phyloP scores from a whole-genome alignment of 1,139 yeast genomes.

The Yamadazyma friedrichii region DNA sequence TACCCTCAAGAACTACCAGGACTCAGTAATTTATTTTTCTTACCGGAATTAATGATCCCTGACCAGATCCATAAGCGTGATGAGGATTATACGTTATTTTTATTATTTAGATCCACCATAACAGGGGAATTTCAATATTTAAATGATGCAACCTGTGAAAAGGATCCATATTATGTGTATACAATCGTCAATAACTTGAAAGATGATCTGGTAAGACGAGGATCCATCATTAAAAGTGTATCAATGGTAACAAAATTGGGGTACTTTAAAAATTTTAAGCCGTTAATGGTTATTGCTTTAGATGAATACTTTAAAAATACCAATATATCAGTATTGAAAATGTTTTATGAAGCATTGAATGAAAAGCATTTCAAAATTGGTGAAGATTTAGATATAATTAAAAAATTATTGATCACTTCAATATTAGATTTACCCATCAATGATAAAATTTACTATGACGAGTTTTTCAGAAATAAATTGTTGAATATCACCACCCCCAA shows the following conservation, averaged over 20 bases:
- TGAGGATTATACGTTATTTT: constrained; percentile 61
- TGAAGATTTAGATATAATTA: constrained; percentile 28
- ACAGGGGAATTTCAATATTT: constrained; percentile 45
- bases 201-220: constrained; percentile 48
- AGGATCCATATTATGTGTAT: constrained; percentile 49
- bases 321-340: constrained; percentile 22
- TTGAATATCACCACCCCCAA: constrained; percentile 26
- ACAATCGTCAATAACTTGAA: constrained; percentile 55
- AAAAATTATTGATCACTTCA: constrained; percentile 42
- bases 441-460: constrained; percentile 44
- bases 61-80: constrained; percentile 58
- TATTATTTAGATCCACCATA: constrained; percentile 41
- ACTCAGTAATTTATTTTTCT: constrained; percentile 31
- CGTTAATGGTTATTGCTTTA: constrained; percentile 53
- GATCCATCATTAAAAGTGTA: constrained; percentile 55
- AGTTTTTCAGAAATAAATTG: constrained; percentile 34
- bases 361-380: constrained; percentile 30
- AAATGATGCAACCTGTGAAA: constrained; percentile 33
- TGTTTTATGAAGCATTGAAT: constrained; percentile 35
- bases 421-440: constrained; percentile 47
- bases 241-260: constrained; percentile 51
- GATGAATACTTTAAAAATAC: constrained; percentile 42
- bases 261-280: constrained; percentile 59
- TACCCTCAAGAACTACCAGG: constrained; percentile 50
- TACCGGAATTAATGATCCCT: constrained; percentile 65